These are phyloP conservation scores for Cicer pinnatifidum DNA, from an alignment of 306 rosid species.

Conservation along the genomic window DNA sequence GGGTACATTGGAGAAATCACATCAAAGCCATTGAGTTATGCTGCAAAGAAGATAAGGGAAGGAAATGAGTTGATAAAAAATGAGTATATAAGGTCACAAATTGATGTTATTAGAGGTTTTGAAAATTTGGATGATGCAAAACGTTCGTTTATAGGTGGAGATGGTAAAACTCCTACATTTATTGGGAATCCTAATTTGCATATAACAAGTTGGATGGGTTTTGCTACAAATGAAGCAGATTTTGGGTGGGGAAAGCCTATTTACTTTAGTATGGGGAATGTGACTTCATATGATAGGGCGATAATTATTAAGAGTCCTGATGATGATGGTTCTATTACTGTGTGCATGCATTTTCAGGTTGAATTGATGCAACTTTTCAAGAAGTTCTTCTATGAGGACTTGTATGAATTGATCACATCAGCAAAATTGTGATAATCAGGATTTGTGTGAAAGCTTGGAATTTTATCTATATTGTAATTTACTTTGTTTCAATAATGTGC, in stretches of 20 bases:
- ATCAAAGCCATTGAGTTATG: conserved; percentile 28
- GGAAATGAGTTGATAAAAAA: background rate
- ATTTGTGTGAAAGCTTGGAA: background rate
- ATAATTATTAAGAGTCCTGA: background rate
- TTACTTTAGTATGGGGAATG: background rate
- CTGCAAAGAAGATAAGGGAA: conserved; percentile 23
- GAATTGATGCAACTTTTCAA: conserved; percentile 20
- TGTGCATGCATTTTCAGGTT: conserved; percentile 24
- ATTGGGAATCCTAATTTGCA: conserved; percentile 27
- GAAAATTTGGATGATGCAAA: background rate
- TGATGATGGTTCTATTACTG: conserved; percentile 27
- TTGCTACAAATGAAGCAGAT: background rate
- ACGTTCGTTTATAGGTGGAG: background rate
- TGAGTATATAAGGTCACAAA: conserved; percentile 30
- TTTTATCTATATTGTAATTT: background rate
- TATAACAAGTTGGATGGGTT: conserved; percentile 18
- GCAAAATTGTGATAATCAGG: background rate
- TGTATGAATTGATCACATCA: background rate
- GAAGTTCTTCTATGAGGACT: background rate
- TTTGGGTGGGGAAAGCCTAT: conserved; percentile 40
- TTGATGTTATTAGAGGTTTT: background rate
- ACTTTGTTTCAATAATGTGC: background rate
- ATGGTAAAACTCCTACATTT: background rate
- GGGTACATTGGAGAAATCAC: conserved; percentile 9
- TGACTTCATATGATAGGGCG: background rate